Conservation (phyloP, 495 filamentous ascomycete genomes). For the Hypoxylon fragiforme region DNA sequence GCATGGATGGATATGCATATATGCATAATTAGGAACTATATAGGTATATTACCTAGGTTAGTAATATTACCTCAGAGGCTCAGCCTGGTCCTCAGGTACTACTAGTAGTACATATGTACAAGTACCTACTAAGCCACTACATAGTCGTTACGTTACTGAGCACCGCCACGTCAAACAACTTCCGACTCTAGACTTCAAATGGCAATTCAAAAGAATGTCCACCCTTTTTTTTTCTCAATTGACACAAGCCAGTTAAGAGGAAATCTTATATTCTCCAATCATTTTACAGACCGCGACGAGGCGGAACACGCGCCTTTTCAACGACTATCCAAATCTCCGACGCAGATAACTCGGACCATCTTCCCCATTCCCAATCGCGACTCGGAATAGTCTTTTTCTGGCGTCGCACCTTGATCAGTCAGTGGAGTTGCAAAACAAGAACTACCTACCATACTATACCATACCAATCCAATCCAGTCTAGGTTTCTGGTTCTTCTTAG, state of each 20-base stretch:
- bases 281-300: conserved; percentile 29
- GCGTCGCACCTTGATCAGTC: conserved; percentile 20
- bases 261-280: conserved; percentile 27
- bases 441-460: too few species aligned
- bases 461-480: conserved; percentile 5
- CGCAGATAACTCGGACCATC: conserved; percentile 26
- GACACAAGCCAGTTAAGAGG: conserved; percentile 19
- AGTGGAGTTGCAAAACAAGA: not conserved
- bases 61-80: too few species aligned
- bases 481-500: too few species aligned
- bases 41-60: not conserved
- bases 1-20: too few species aligned
- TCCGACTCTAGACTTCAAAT: too few species aligned
- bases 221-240: not conserved
- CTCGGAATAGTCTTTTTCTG: conserved; percentile 14
- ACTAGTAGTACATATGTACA: not conserved
- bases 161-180: too few species aligned
- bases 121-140: not conserved
- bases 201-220: too few species aligned
- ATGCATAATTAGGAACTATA: too few species aligned
- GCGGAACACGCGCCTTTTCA: conserved; percentile 31
- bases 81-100: too few species aligned
- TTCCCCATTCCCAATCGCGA: conserved; percentile 27
- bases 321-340: conserved; percentile 33
- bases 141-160: not conserved